Percentiles rank a stretch among this genome's conserved stretches.
Conservation (phyloP, 1,284 basidiomycete species). For the Meira miltonrushii region DNA sequence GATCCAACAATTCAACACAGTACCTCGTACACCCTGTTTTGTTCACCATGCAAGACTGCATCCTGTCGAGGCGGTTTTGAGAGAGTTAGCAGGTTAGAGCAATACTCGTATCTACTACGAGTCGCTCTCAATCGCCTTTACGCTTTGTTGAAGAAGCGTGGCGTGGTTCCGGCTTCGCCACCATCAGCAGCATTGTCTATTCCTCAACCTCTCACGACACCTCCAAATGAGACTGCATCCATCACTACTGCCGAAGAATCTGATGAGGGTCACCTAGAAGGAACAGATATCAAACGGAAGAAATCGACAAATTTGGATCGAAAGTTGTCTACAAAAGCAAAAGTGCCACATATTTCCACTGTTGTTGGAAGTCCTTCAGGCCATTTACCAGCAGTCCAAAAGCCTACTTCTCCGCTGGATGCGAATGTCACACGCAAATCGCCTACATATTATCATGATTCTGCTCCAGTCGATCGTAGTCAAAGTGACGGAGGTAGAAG, state of each 20-base stretch:
- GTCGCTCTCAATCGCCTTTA: slow-evolving; percentile 89
- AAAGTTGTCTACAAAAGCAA: slow-evolving; percentile 85
- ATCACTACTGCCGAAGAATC: neutral
- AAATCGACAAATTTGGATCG: slow-evolving; percentile 79
- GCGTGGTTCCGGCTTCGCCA: slow-evolving; percentile 74
- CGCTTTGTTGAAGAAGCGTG: slow-evolving; percentile 81
- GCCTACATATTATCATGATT: neutral
- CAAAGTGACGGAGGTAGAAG: neutral
- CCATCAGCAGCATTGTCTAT: slow-evolving; percentile 16
- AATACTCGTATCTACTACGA: slow-evolving; percentile 93
- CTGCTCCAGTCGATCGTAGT: neutral
- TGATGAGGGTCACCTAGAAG: slow-evolving; percentile 59
- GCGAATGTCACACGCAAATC: slow-evolving; percentile 8
- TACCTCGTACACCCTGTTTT: slow-evolving; percentile 56
- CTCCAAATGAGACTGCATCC: neutral
- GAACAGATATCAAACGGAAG: slow-evolving; percentile 85
- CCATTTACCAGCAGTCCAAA: slow-evolving; percentile 24
- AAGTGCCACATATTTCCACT: slow-evolving; percentile 85
- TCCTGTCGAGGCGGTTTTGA: slow-evolving; percentile 65
- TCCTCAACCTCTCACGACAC: slow-evolving; percentile 4
- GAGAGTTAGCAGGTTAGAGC: slow-evolving; percentile 86
- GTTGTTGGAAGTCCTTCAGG: slow-evolving; percentile 91
- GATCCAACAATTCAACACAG: slow-evolving; percentile 3
- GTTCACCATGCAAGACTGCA: slow-evolving; percentile 65
- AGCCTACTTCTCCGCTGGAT: slow-evolving; percentile 25